A percentile compares a stretch with the other conserved stretches of the same genome.
Conservation (phyloP, 768 basidiomycete genomes). For the Kwoniella dejecticola region DNA sequence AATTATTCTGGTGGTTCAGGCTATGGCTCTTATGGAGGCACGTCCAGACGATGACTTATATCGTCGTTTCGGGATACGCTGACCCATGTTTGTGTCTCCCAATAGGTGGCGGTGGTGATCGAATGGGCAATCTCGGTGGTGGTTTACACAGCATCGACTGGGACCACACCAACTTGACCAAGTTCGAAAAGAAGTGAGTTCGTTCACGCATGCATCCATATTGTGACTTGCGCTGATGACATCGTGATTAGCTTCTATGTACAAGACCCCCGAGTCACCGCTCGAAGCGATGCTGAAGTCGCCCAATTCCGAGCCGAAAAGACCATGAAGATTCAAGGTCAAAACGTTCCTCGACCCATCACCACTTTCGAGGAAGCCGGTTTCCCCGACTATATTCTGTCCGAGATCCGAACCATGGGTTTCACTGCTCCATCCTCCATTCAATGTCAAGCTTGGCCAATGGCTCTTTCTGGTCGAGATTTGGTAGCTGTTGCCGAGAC, state of each 20-base stretch:
- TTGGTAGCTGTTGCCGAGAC: slow-evolving; percentile 93
- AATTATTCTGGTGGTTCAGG: slow-evolving; percentile 12
- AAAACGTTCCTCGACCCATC: slow-evolving; percentile 82
- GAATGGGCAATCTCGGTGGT: slow-evolving; percentile 77
- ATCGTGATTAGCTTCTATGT: slow-evolving; percentile 31
- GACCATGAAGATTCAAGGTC: slow-evolving; percentile 93
- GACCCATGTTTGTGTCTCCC: slow-evolving; percentile 14
- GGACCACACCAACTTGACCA: slow-evolving; percentile 69
- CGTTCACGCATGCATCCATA: background rate
- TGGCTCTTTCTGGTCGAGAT: slow-evolving; percentile 93
- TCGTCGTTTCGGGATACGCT: slow-evolving; percentile 39
- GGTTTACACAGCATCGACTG: slow-evolving; percentile 84
- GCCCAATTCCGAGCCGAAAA: slow-evolving; percentile 80
- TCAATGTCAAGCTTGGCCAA: slow-evolving; percentile 99
- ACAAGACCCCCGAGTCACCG: slow-evolving; percentile 96
- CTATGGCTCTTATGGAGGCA: slow-evolving; percentile 30
- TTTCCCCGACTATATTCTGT: slow-evolving; percentile 94
- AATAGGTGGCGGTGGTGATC: slow-evolving; percentile 53
- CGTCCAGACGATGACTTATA: slow-evolving; percentile 43
- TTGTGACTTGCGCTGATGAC: background rate
- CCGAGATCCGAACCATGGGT: slow-evolving; percentile 89
- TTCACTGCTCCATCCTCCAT: slow-evolving; percentile 90
- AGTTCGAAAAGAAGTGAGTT: slow-evolving; percentile 89
- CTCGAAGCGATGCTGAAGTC: slow-evolving; percentile 86
- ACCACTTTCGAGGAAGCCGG: slow-evolving; percentile 89